Evolutionary conservation across 2,329 filamentous ascomycete species (phyloP).

Genomic region (Apiospora kogelbergensis): DNA sequence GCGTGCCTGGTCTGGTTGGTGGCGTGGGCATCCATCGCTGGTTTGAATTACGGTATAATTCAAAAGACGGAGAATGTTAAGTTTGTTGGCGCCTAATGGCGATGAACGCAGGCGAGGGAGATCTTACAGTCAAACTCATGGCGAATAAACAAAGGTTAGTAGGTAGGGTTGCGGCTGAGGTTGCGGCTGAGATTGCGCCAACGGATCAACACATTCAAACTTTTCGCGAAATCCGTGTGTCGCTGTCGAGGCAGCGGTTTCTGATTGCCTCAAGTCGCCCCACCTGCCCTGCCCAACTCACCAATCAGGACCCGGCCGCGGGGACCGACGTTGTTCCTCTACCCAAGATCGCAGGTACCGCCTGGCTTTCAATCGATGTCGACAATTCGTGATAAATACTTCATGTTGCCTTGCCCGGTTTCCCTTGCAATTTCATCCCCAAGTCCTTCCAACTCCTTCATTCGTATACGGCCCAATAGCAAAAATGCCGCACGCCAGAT

Average conservation of each 20-base stretch:
- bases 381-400: neutral
- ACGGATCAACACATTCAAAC: no score
- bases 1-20: no score
- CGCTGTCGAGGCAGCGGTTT: neutral
- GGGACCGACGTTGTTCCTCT: neutral
- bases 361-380: neutral
- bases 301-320: neutral
- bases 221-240: no score
- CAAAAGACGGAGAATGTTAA: no score
- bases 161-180: no score
- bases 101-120: no score
- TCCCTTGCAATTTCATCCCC: neutral
- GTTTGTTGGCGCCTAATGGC: no score
- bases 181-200: no score
- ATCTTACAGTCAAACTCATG: no score
- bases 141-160: no score
- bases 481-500: neutral
- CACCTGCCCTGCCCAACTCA: neutral
- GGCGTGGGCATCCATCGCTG: no score
- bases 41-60: no score
- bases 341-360: neutral
- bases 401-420: neutral
- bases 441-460: neutral
- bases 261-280: neutral
- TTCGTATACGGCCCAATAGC: neutral